Percentiles rank a stretch among this genome's conserved stretches.
These are phyloP conservation scores for Penicillium sp. DNA, from an alignment of 2,329 filamentous ascomycete species.

Conservation along the genomic window DNA sequence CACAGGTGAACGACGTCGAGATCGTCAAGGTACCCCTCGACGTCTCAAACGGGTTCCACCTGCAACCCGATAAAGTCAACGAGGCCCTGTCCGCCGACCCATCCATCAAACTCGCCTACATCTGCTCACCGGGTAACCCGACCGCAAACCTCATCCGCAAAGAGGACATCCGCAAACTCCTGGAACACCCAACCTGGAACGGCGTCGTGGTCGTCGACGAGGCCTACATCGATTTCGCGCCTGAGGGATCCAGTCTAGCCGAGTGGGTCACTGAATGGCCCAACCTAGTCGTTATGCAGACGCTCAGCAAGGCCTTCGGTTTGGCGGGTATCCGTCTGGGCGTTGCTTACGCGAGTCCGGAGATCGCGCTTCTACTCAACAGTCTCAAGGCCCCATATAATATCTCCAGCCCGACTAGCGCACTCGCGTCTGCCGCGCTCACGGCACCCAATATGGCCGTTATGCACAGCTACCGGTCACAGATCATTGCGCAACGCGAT, in stretches of 20 bases:
- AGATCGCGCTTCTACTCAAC: conserved; percentile 78
- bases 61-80: conserved; percentile 68
- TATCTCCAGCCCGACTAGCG: conserved; percentile 80
- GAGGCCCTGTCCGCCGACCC: conserved; percentile 60
- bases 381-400: conserved; percentile 96
- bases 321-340: conserved; percentile 90
- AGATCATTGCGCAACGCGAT: conserved; percentile 72
- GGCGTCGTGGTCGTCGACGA: conserved; percentile 91
- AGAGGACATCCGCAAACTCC: conserved; percentile 65
- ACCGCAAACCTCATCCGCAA: conserved; percentile 77
- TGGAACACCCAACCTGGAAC: conserved; percentile 90
- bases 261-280: conserved; percentile 91
- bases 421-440: conserved; percentile 72
- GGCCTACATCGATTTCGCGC: conserved; percentile 93
- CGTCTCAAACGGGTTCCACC: conserved; percentile 65
- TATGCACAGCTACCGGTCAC: conserved; percentile 68
- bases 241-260: conserved; percentile 72
- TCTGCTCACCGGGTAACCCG: conserved; percentile 94
- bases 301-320: conserved; percentile 95
- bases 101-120: conserved; percentile 80
- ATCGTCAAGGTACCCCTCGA: conserved; percentile 83
- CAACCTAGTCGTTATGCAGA: conserved; percentile 97
- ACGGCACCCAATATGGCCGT: conserved; percentile 62
- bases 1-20: conserved; percentile 85
- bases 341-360: conserved; percentile 71